These are phyloP conservation scores for Cladochytrium replicatum DNA, from an alignment of 192 early-diverging fungal genomes.

Conservation along the genomic window DNA sequence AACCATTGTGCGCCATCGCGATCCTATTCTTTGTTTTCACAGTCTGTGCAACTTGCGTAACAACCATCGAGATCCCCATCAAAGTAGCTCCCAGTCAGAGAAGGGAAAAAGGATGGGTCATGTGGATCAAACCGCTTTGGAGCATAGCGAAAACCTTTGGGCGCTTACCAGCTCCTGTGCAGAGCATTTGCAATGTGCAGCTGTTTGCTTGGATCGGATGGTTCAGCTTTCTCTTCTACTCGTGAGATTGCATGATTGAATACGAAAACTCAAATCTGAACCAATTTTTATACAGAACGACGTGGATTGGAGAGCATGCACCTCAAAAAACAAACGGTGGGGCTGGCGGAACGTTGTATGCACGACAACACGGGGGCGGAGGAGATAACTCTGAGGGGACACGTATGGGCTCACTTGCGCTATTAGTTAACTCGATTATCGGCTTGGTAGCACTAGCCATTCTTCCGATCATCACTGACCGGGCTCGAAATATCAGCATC, in stretches of 20 bases:
- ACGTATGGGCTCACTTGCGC: conserved; percentile 75
- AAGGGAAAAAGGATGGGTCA: too few species aligned
- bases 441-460: conserved; percentile 54
- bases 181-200: conserved; percentile 78
- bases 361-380: conserved; percentile 13
- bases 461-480: conserved; percentile 43
- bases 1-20: conserved; percentile 69
- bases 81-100: conserved; percentile 9
- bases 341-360: conserved; percentile 11
- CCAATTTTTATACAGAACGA: conserved; percentile 30
- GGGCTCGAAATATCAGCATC: too few species aligned
- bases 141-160: conserved; percentile 35
- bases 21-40: conserved; percentile 47
- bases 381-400: conserved; percentile 43
- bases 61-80: conserved; percentile 41
- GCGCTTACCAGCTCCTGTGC: conserved; percentile 58
- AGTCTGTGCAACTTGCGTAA: conserved; percentile 59
- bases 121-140: conserved; percentile 28
- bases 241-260: conserved; percentile 32
- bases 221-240: conserved; percentile 95
- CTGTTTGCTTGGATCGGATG: conserved; percentile 94
- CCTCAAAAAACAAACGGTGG: not conserved
- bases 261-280: conserved; percentile 3
- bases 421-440: conserved; percentile 67
- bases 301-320: conserved; percentile 55